Conservation (phyloP, 2,329 filamentous ascomycete genomes). For the Fusarium fujikuroi region DNA sequence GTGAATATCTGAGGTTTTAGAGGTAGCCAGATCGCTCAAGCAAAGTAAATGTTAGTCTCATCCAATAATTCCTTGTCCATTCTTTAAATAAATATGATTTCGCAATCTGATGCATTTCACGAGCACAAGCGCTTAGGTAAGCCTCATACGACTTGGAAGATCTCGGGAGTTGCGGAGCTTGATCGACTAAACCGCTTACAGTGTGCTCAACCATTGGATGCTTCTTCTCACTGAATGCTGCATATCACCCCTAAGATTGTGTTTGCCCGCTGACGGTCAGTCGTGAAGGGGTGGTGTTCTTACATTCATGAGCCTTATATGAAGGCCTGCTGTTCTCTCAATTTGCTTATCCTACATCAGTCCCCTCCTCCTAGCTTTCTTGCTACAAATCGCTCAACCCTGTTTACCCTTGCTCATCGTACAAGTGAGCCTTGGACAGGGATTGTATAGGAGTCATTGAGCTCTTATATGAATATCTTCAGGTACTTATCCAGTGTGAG, state of each 20-base stretch:
- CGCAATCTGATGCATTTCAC: background rate
- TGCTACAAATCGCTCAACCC: constrained; percentile 41
- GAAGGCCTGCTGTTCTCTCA: background rate
- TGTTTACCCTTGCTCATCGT: background rate
- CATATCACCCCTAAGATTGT: background rate
- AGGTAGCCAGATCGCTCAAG: background rate
- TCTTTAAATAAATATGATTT: background rate
- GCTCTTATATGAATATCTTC: constrained; percentile 35
- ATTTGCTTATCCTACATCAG: background rate
- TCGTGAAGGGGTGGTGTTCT: background rate
- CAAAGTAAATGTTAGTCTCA: background rate
- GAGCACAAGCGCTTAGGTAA: constrained; percentile 36
- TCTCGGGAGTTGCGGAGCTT: constrained; percentile 33
- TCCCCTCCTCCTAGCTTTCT: background rate
- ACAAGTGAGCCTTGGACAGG: constrained; percentile 14
- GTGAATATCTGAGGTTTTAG: background rate
- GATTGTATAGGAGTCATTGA: background rate
- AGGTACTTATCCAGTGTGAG: constrained; percentile 18
- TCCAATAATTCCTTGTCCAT: background rate
- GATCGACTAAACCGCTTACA: constrained; percentile 34
- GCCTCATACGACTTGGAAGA: background rate
- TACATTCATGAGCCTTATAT: background rate
- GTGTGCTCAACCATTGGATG: constrained; percentile 13
- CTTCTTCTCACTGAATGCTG: constrained; percentile 10
- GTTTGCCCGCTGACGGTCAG: background rate